Evolutionary conservation across 495 filamentous ascomycete genomes (phyloP).

Genomic region (Cercophora newfieldiana): DNA sequence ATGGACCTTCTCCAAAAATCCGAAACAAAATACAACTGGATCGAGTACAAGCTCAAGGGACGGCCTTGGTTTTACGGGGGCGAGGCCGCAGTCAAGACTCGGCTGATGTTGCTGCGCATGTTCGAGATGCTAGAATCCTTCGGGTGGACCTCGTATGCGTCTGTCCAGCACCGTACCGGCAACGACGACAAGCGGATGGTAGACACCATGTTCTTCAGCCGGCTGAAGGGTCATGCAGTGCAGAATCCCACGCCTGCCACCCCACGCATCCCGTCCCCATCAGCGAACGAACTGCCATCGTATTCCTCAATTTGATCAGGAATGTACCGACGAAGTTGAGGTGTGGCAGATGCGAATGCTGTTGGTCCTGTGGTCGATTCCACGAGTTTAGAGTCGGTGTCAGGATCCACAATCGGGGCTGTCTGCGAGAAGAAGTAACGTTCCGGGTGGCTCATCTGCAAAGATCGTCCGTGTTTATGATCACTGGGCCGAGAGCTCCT

Average conservation of each 20-base stretch:
- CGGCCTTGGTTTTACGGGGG: slow-evolving; percentile 18
- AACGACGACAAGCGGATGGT: slow-evolving; percentile 21
- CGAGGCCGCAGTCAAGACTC: slow-evolving; percentile 14
- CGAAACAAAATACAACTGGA: slow-evolving; percentile 20
- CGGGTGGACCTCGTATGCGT: slow-evolving; percentile 20
- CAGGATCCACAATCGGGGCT: no score
- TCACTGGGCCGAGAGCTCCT: no score
- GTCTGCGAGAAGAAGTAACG: no score
- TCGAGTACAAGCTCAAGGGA: slow-evolving; percentile 23
- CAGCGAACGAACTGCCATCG: background rate
- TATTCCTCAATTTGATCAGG: background rate
- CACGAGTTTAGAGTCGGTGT: no score
- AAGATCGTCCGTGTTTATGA: no score
- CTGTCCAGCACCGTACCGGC: slow-evolving; percentile 21
- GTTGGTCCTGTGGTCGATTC: no score
- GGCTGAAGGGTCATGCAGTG: background rate
- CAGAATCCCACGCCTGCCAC: background rate
- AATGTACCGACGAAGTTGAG: background rate
- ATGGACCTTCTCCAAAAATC: slow-evolving; percentile 17
- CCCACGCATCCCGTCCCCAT: background rate
- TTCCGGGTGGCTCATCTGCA: no score
- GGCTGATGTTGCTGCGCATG: slow-evolving; percentile 20
- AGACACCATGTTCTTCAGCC: slow-evolving; percentile 25
- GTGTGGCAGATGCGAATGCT: background rate
- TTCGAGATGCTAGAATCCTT: slow-evolving; percentile 19